Conservation (phyloP, 75 land plant genomes). For the Adiantum capillusveneris region DNA sequence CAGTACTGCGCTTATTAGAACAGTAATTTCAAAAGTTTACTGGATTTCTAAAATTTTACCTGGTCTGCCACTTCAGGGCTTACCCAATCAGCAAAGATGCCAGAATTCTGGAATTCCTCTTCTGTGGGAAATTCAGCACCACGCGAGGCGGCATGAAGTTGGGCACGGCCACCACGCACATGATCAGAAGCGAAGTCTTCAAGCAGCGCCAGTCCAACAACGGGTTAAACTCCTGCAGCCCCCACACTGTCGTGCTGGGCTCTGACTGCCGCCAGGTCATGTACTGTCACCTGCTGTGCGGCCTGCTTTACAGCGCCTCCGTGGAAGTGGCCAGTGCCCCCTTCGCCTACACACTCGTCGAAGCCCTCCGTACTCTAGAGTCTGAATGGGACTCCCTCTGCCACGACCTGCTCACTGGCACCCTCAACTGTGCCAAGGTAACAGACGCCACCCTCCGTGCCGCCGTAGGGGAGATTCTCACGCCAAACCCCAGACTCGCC, state of each 20-base stretch:
- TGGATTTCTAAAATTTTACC: too few species aligned
- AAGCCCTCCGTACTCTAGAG: conserved; percentile 43
- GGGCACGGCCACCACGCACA: conserved; percentile 11
- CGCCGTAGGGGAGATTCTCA: conserved; percentile 40
- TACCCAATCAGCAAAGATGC: neutral
- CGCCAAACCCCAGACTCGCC: conserved; percentile 62
- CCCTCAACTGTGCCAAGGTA: conserved; percentile 20
- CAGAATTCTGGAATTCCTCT: conserved; percentile 3
- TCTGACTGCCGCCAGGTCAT: conserved; percentile 43
- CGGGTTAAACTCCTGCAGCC: conserved; percentile 18
- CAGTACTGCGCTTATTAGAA: neutral
- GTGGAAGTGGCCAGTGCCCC: conserved; percentile 48
- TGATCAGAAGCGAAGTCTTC: conserved; percentile 6
- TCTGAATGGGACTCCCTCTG: conserved; percentile 46
- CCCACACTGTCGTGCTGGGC: conserved; percentile 66
- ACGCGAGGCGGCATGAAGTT: conserved; percentile 8
- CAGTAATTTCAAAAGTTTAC: too few species aligned
- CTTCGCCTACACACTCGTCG: conserved; percentile 51
- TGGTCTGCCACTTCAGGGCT: too few species aligned
- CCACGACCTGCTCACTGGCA: conserved; percentile 32
- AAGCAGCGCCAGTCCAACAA: neutral
- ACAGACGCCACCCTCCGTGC: conserved; percentile 21
- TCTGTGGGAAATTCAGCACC: neutral
- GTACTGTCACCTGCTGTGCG: conserved; percentile 61
- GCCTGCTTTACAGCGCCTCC: conserved; percentile 26